Evolutionary conservation across 2,329 filamentous ascomycete genomes (phyloP).

Genomic region (Claviceps spartinae): DNA sequence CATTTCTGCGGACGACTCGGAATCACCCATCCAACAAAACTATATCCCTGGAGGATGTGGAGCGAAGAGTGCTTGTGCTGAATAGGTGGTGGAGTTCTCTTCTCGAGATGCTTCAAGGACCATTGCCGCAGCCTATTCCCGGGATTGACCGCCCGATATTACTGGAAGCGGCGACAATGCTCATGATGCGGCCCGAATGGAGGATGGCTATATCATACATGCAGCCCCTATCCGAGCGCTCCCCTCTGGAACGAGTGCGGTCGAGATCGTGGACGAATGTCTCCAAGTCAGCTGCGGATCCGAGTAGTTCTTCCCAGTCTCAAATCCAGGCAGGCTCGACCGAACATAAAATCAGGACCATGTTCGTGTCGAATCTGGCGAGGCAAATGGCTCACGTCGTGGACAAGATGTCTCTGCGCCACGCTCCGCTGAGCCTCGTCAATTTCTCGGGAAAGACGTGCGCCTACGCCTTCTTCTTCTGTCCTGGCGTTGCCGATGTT

Average conservation of each 20-base stretch:
- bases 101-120: constrained; percentile 67
- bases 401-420: constrained; percentile 72
- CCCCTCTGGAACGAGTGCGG: constrained; percentile 30
- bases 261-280: constrained; percentile 35
- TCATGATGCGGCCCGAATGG: constrained; percentile 89
- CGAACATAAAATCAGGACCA: constrained; percentile 77
- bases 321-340: constrained; percentile 49
- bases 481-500: constrained; percentile 72
- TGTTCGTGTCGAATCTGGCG: constrained; percentile 69
- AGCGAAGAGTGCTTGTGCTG: constrained; percentile 63
- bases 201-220: constrained; percentile 56
- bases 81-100: constrained; percentile 86
- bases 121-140: constrained; percentile 54
- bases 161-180: constrained; percentile 61
- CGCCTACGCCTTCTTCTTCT: constrained; percentile 89
- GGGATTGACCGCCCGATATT: constrained; percentile 73
- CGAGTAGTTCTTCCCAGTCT: constrained; percentile 50
- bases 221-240: constrained; percentile 46
- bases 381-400: constrained; percentile 79
- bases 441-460: constrained; percentile 83
- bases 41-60: constrained; percentile 67
- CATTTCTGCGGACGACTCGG: constrained; percentile 61
- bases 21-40: constrained; percentile 49
- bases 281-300: constrained; percentile 41
- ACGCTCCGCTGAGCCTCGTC: constrained; percentile 52